A percentile compares a stretch with the other conserved stretches of the same genome.
phyloP scores from a whole-genome alignment of 2,329 filamentous ascomycete genomes.

The Rosellinia necatrix region DNA sequence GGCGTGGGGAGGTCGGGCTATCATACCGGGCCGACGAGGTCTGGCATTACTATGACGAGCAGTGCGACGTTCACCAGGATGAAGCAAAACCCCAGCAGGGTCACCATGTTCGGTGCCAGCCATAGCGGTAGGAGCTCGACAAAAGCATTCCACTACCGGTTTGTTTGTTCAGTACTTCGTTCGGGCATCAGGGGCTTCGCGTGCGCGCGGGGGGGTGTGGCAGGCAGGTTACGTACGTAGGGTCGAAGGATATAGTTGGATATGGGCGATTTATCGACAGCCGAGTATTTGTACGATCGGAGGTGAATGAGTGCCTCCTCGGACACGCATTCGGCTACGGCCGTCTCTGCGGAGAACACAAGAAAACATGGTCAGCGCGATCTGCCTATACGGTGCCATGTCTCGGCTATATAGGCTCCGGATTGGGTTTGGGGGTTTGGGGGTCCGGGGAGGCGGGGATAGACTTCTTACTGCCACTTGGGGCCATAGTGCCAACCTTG shows the following conservation, averaged over 20 bases:
- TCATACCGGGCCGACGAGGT: conserved; percentile 84
- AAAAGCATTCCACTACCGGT: conserved; percentile 92
- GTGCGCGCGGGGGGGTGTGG: not conserved
- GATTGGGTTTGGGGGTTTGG: not conserved
- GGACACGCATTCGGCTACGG: conserved; percentile 75
- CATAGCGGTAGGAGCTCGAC: conserved; percentile 92
- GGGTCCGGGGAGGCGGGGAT: conserved; percentile 1
- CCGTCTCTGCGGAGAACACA: conserved; percentile 50
- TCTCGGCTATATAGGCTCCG: not conserved
- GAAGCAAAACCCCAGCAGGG: conserved; percentile 91
- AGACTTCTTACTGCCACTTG: conserved; percentile 44
- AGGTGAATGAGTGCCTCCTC: conserved; percentile 90
- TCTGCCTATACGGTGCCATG: not conserved
- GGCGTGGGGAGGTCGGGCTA: conserved; percentile 10
- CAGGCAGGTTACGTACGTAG: conserved; percentile 70
- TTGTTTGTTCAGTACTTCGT: conserved; percentile 33
- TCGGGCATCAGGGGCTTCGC: not conserved
- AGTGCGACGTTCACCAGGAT: conserved; percentile 81
- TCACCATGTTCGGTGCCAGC: conserved; percentile 98
- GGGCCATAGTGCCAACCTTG: conserved; percentile 41
- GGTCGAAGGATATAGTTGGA: conserved; percentile 93
- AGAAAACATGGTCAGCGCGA: conserved; percentile 23
- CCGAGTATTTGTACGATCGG: conserved; percentile 95
- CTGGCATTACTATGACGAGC: conserved; percentile 81
- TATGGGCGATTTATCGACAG: conserved; percentile 92